Percentiles rank a stretch among this genome's conserved stretches.
Evolutionary conservation across 768 basidiomycete genomes (phyloP).

Genomic region (Boletus insuetus): DNA sequence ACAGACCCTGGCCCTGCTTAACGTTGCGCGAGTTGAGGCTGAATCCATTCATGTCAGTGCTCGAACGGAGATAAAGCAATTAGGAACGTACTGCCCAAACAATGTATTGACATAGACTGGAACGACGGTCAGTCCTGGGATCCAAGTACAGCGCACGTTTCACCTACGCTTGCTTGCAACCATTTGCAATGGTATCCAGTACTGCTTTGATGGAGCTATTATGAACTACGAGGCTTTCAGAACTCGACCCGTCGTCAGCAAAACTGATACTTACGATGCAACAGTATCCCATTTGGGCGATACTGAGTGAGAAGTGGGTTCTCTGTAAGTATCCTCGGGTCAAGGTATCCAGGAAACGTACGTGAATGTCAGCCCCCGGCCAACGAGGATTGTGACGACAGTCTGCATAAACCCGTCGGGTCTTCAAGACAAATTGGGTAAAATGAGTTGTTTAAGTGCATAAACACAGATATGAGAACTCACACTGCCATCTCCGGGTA

Average conservation of each 20-base stretch:
- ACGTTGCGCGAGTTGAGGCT: conserved; percentile 28
- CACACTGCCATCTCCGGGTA: conserved; percentile 17
- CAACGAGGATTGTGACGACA: not conserved
- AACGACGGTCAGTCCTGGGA: not conserved
- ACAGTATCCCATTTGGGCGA: conserved; percentile 8
- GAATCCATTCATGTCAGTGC: not conserved
- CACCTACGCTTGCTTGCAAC: too few species aligned
- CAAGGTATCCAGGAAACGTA: conserved; percentile 9
- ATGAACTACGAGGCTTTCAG: not conserved
- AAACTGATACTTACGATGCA: not conserved
- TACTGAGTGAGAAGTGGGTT: conserved; percentile 2
- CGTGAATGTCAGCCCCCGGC: conserved; percentile 25
- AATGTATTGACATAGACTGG: conserved; percentile 31
- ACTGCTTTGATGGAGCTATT: too few species aligned
- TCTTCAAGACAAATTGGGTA: conserved; percentile 16
- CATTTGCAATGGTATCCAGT: too few species aligned
- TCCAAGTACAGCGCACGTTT: too few species aligned
- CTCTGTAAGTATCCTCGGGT: not conserved
- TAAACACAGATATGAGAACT: not conserved
- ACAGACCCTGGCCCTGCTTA: conserved; percentile 17
- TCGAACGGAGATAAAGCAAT: not conserved
- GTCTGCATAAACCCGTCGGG: conserved; percentile 3
- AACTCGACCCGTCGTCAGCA: too few species aligned
- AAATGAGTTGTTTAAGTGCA: not conserved
- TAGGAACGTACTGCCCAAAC: conserved; percentile 22